Conservation (phyloP, 2,329 filamentous ascomycete genomes). For the Zalaria obscura region DNA sequence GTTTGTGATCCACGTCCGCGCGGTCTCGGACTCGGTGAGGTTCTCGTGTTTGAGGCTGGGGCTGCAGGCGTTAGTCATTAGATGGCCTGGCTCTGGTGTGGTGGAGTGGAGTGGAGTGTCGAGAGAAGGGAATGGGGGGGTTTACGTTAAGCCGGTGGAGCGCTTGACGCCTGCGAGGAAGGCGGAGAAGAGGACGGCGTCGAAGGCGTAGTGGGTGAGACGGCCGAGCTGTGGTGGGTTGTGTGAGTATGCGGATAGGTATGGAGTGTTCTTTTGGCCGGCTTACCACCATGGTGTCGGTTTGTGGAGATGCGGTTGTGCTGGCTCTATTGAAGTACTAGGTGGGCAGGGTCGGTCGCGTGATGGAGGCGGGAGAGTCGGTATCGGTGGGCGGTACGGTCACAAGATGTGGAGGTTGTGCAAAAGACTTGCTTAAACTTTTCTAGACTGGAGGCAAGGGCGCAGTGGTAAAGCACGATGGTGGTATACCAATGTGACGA, state of each 20-base stretch:
- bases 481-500: too few relatives aligned
- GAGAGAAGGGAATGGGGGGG: slow-evolving; percentile 18
- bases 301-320: not conserved
- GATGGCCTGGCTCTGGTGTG: not conserved
- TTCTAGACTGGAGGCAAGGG: too few relatives aligned
- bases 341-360: too few relatives aligned
- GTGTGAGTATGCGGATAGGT: not conserved
- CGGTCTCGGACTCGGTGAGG: slow-evolving; percentile 48
- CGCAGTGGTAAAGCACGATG: too few relatives aligned
- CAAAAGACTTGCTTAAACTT: too few relatives aligned
- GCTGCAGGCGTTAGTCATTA: slow-evolving; percentile 28
- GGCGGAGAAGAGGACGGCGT: slow-evolving; percentile 87
- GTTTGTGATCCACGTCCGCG: slow-evolving; percentile 60
- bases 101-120: slow-evolving; percentile 1
- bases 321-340: not conserved
- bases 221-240: slow-evolving; percentile 65
- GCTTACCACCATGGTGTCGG: not conserved
- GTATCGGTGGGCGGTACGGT: too few relatives aligned
- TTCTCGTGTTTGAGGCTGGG: slow-evolving; percentile 80
- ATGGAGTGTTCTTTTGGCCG: not conserved
- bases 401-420: too few relatives aligned
- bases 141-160: slow-evolving; percentile 95
- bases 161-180: slow-evolving; percentile 95
- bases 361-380: too few relatives aligned
- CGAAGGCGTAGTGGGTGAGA: slow-evolving; percentile 88